A percentile compares a stretch with the other conserved stretches of the same genome.
phyloP scores from a whole-genome alignment of 495 filamentous ascomycete species.

The Trichoderma asperelloides region DNA sequence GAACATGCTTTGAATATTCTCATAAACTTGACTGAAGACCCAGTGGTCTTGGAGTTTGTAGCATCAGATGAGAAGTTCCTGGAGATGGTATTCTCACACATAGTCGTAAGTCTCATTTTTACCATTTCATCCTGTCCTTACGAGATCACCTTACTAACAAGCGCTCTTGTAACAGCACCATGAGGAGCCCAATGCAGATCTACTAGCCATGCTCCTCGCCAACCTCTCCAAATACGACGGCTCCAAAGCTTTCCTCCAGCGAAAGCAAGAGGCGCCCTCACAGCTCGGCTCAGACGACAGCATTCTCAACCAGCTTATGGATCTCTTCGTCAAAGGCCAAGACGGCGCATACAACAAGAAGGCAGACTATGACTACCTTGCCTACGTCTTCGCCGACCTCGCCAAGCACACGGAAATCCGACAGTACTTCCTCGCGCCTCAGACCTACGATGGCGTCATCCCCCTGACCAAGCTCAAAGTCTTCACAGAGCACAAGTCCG shows the following conservation, averaged over 20 bases:
- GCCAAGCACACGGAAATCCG: conserved; percentile 68
- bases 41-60: conserved; percentile 60
- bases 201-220: conserved; percentile 83
- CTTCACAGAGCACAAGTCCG: conserved; percentile 79
- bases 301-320: conserved; percentile 83
- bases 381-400: conserved; percentile 88
- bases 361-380: conserved; percentile 85
- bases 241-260: conserved; percentile 54
- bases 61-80: conserved; percentile 76
- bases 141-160: background rate
- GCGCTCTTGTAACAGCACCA: conserved; percentile 32
- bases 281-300: conserved; percentile 57
- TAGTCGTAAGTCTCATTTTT: conserved; percentile 62
- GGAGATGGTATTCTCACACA: conserved; percentile 56
- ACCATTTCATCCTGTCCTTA: too few species aligned
- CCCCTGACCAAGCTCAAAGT: conserved; percentile 82
- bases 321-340: conserved; percentile 88
- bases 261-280: conserved; percentile 52
- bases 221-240: conserved; percentile 76
- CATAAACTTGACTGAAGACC: conserved; percentile 79
- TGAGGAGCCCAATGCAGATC: conserved; percentile 63
- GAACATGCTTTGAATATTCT: conserved; percentile 89
- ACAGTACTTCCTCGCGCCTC: conserved; percentile 63
- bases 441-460: conserved; percentile 68
- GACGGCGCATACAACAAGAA: conserved; percentile 71